These are phyloP conservation scores for Xylaria castorea DNA, from an alignment of 495 filamentous ascomycete genomes.

Conservation along the genomic window DNA sequence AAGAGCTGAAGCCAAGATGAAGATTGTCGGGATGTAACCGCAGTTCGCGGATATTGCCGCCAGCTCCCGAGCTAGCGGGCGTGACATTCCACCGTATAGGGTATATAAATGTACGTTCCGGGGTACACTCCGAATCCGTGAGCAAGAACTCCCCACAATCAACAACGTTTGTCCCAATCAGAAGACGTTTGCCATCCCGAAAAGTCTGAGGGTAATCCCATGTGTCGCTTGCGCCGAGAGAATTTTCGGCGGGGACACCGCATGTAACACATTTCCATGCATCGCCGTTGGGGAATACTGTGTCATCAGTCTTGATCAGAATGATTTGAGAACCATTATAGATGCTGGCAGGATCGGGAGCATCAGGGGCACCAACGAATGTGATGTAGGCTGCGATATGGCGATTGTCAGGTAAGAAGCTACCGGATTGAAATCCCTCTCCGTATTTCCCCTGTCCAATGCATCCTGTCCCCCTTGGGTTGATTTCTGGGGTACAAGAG, in stretches of 20 bases:
- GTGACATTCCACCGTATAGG: neutral
- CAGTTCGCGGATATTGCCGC: neutral
- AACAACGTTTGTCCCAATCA: neutral
- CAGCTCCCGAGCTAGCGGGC: neutral
- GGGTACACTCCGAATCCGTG: neutral
- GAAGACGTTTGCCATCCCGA: neutral
- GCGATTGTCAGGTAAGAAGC: neutral
- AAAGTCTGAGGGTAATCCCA: neutral
- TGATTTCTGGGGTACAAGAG: neutral
- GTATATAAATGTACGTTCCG: neutral
- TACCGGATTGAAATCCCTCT: neutral
- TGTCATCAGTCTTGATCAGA: conserved; percentile 32
- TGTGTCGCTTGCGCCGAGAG: neutral
- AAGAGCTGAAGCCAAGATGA: neutral
- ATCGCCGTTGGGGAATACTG: conserved; percentile 35
- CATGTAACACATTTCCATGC: conserved; percentile 41
- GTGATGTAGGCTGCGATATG: neutral
- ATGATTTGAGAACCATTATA: conserved; percentile 1
- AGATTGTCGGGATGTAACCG: neutral
- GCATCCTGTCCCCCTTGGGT: neutral
- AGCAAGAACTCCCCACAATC: neutral
- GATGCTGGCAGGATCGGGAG: neutral
- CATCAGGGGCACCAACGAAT: neutral
- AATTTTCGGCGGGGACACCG: conserved; percentile 33
- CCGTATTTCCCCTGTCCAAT: neutral